Percentiles rank a stretch among this genome's conserved stretches.
phyloP scores from a whole-genome alignment of 2,329 filamentous ascomycete genomes.

The Phyllachora maydis region DNA sequence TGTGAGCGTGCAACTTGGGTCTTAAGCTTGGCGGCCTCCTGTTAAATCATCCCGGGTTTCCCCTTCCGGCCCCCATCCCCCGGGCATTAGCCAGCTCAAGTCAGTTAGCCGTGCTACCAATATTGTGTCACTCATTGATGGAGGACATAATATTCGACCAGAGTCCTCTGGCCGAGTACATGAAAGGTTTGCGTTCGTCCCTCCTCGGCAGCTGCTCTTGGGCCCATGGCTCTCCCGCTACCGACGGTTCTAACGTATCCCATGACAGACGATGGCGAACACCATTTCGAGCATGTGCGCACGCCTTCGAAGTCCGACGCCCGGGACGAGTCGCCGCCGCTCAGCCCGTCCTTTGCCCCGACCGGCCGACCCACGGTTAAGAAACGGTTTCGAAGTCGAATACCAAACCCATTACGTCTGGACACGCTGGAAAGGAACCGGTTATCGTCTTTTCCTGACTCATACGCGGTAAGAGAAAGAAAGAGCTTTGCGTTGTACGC shows the following conservation, averaged over 20 bases:
- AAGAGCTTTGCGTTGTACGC: too few relatives aligned
- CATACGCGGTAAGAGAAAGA: slow-evolving; percentile 29
- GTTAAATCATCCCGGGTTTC: too few relatives aligned
- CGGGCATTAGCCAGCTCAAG: too few relatives aligned
- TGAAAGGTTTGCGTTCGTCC: slow-evolving; percentile 49
- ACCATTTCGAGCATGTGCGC: slow-evolving; percentile 24
- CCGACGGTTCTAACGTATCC: neutral
- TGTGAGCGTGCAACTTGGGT: too few relatives aligned
- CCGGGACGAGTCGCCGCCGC: slow-evolving; percentile 21
- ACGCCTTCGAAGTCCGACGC: slow-evolving; percentile 10
- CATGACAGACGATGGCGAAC: slow-evolving; percentile 25
- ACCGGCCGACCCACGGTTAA: slow-evolving; percentile 31
- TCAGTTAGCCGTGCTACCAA: too few relatives aligned
- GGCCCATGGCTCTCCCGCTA: too few relatives aligned
- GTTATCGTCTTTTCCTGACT: too few relatives aligned
- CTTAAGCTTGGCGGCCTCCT: too few relatives aligned
- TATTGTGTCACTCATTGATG: too few relatives aligned
- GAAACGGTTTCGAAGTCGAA: slow-evolving; percentile 28
- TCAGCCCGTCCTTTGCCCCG: slow-evolving; percentile 33
- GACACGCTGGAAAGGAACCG: slow-evolving; percentile 14
- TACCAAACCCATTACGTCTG: slow-evolving; percentile 21
- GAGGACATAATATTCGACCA: slow-evolving; percentile 75
- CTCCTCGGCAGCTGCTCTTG: slow-evolving; percentile 2
- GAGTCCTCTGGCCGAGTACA: slow-evolving; percentile 72
- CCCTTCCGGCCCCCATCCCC: too few relatives aligned